Evolutionary conservation across 2,329 filamentous ascomycete species (phyloP).

Genomic region (Periconia digitata): DNA sequence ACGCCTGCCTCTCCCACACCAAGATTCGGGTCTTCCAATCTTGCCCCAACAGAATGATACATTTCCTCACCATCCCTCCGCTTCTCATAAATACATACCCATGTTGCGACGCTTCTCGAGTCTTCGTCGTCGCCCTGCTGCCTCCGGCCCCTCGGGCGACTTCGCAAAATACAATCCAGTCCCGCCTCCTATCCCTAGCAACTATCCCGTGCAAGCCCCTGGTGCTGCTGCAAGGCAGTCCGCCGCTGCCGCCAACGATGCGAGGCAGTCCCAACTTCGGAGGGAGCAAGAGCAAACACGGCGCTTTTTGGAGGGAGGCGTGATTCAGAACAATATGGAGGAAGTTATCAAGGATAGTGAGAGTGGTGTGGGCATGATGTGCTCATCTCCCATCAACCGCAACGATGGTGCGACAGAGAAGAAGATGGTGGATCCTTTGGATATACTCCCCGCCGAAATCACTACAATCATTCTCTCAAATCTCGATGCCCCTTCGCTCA

Average conservation of each 20-base stretch:
- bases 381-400: conserved; percentile 34
- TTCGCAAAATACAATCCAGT: conserved; percentile 25
- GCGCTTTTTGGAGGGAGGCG: conserved; percentile 31
- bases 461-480: conserved; percentile 61
- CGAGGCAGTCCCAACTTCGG: conserved; percentile 27
- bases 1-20: conserved; percentile 31
- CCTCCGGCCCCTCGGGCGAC: conserved; percentile 31
- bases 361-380: conserved; percentile 42
- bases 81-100: conserved; percentile 22
- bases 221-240: conserved; percentile 38
- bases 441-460: conserved; percentile 60
- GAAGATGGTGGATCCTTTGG: conserved; percentile 54
- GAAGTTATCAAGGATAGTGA: conserved; percentile 41
- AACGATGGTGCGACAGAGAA: conserved; percentile 36
- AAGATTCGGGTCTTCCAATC: conserved; percentile 33
- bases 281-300: conserved; percentile 37
- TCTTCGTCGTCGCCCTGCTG: conserved; percentile 33
- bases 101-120: conserved; percentile 33
- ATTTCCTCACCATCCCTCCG: conserved; percentile 10
- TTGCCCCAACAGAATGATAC: conserved; percentile 9
- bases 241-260: conserved; percentile 39
- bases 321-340: conserved; percentile 15
- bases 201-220: conserved; percentile 22
- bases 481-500: conserved; percentile 60
- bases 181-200: conserved; percentile 22